Conservation (phyloP, 192 early-diverging fungal species). For the Coemansia sp. region DNA sequence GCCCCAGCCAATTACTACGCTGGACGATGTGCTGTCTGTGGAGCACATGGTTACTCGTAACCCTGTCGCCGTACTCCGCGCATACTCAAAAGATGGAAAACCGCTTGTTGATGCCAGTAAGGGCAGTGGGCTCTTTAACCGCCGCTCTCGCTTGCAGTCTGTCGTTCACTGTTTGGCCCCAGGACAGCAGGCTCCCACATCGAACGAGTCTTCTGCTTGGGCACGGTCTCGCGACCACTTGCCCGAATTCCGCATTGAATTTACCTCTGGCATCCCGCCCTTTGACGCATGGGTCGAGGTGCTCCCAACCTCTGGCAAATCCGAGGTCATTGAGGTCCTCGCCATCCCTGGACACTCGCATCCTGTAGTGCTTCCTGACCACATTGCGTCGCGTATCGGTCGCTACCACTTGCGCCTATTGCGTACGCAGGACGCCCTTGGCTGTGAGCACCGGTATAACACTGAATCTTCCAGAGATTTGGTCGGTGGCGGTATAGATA, state of each 20-base stretch:
- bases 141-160: neutral
- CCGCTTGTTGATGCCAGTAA: slow-evolving; percentile 7
- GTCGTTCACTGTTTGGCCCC: slow-evolving; percentile 44
- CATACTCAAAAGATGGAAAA: slow-evolving; percentile 37
- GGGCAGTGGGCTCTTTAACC: neutral
- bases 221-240: slow-evolving; percentile 38
- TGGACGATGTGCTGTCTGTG: slow-evolving; percentile 10
- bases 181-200: slow-evolving; percentile 30
- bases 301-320: slow-evolving; percentile 39
- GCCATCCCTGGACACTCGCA: slow-evolving; percentile 27
- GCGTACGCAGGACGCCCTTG: slow-evolving; percentile 37
- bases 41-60: slow-evolving; percentile 33
- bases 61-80: slow-evolving; percentile 38
- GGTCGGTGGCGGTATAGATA: slow-evolving; percentile 42
- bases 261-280: slow-evolving; percentile 13
- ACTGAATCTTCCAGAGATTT: slow-evolving; percentile 12
- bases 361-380: slow-evolving; percentile 28
- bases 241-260: slow-evolving; percentile 48
- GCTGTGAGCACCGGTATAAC: slow-evolving; percentile 44
- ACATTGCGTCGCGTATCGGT: slow-evolving; percentile 43
- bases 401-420: slow-evolving; percentile 49
- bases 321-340: slow-evolving; percentile 36
- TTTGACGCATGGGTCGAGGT: slow-evolving; percentile 53
- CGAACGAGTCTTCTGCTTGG: slow-evolving; percentile 32
- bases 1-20: slow-evolving; percentile 20